Base-by-base conservation (phyloP, 352 stramenopile species). In the Globisporangium yorkense region DNA sequence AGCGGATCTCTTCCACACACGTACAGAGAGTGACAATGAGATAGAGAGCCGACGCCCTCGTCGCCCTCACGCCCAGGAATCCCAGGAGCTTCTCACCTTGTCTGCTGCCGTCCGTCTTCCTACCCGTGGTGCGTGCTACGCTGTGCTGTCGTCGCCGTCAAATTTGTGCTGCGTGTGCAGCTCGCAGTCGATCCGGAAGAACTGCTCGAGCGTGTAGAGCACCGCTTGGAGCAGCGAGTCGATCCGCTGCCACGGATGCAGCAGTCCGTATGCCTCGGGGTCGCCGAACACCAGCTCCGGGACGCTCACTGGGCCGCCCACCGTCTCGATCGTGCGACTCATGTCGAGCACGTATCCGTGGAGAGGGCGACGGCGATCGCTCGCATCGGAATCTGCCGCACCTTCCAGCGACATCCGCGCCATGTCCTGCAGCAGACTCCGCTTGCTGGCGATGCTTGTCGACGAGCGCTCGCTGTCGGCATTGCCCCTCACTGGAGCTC, bases 231-330 rank as follows among this genome's bases (percentile, higher is more conserved):
- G 27, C 35, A 93, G 60, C n/a, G 63, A 65, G 0, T 77, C 65
- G n/a, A 78, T 73, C 5, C 74, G 71, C 5, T 49, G 57, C 62
- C 70, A 87, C 12, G 84, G 77, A 62, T 91, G 80, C 8, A 90
- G 35, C 4, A 91, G 51, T 8, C 71, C 63, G 18, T 51, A 62
- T 1, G 46, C 44, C 3, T 54, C 20, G 7, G 79, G 77, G 54
- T 88, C 76, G 24, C 31, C 57, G n/a, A 62, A 35, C 16, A 77
- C 52, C 9, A 88, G 43, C 5, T 72, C 59, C 9, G 69, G 75
- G 13, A 80, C 68, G n/a, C 39, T 37, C 21, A 90, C 70, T 18
- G 56, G 40, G 3, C 74, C 69, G 1, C 56, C 66, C 15, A 61
- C 16, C 15, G 71, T 79, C 45, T 71, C 15, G 0, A 87, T 59